Evolutionary conservation across 768 basidiomycete species (phyloP).

Genomic region (Suillus fuscotomentosus): DNA sequence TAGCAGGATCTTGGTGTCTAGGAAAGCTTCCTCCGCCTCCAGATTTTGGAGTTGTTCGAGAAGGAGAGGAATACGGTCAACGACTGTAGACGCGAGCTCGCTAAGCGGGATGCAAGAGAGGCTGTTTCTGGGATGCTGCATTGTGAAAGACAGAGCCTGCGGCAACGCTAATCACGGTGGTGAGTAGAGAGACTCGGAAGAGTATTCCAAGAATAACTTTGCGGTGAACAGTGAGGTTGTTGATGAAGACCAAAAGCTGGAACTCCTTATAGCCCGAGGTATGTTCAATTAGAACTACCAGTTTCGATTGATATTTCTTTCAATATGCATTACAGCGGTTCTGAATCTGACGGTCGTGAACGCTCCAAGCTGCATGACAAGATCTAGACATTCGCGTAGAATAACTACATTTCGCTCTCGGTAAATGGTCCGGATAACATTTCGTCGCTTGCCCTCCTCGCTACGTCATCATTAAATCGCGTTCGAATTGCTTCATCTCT

Average conservation of each 20-base stretch:
- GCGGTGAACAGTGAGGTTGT: not conserved
- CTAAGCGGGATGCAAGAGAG: not conserved
- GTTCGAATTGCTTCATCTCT: conserved; percentile 25
- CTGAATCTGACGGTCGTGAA: not conserved
- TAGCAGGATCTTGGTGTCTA: not conserved
- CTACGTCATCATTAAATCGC: not conserved
- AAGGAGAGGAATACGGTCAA: not conserved
- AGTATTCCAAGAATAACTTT: not conserved
- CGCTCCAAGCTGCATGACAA: not conserved
- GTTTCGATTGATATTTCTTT: not conserved
- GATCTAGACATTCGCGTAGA: not conserved
- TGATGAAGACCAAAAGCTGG: not conserved
- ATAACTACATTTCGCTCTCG: conserved; percentile 6
- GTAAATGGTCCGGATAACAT: conserved; percentile 9
- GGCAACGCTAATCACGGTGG: not conserved
- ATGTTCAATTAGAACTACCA: not conserved
- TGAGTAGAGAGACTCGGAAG: not conserved
- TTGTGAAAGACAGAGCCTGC: not conserved
- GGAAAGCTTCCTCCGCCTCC: not conserved
- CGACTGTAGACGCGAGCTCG: not conserved
- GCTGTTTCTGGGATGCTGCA: not conserved
- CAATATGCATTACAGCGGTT: not conserved
- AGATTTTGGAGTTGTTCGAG: conserved; percentile 1
- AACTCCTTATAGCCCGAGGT: not conserved
- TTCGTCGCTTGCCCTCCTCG: not conserved